Evolutionary conservation across 2,329 filamentous ascomycete species (phyloP), one percentile per base, ranked within the genome.

Genomic region (Capronia americana): DNA sequence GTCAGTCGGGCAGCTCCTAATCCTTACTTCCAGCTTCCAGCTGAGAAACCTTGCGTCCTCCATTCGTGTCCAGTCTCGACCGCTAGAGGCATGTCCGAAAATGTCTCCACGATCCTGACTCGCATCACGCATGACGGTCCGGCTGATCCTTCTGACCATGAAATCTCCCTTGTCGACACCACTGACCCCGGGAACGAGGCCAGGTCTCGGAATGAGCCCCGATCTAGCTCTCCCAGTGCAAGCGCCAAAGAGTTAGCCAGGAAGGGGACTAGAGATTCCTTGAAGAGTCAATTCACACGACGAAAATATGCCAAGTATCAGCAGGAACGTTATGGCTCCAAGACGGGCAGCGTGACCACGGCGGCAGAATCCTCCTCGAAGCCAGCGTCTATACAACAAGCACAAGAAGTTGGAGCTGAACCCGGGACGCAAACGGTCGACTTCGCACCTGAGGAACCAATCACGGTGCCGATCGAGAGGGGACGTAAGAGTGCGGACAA

Each of bases 231-330:
- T 68, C 66, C 69, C 70, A 67, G 56, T 64, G 54, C 61, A 66
- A 71, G 57, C 50, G 69, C 66, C 34, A 61, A 63, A 26, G 58
- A 71, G 6, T 53, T 79, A 2, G 63, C 74, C 8, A 77, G 74
- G 65, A 73, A 71, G n/a, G 58, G 78, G 11, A 77, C 75, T 14
- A 74, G 70, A 12, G 69, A 68, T 26, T 78, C 79, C 0, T 74
- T 82, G n/a, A 77, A 77, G 54, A 75, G 77, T 20, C 77, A 78
- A 55, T 74, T 80, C 17, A 72, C 74, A 8, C 78, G 76, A 63
- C 73, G 81, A 41, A 83, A 81, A 73, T 83, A 83, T 63, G 78
- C 79, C 20, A 83, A 82, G 74, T 83, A 79, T 77, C 80, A 83
- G 80, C 75, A 88, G 77, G 74, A 88, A 75, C 75, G 85, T 80